Evolutionary conservation across 2,329 filamentous ascomycete genomes (phyloP), one percentile per base, ranked within the genome.

Genomic region (Aspergillus sp.): DNA sequence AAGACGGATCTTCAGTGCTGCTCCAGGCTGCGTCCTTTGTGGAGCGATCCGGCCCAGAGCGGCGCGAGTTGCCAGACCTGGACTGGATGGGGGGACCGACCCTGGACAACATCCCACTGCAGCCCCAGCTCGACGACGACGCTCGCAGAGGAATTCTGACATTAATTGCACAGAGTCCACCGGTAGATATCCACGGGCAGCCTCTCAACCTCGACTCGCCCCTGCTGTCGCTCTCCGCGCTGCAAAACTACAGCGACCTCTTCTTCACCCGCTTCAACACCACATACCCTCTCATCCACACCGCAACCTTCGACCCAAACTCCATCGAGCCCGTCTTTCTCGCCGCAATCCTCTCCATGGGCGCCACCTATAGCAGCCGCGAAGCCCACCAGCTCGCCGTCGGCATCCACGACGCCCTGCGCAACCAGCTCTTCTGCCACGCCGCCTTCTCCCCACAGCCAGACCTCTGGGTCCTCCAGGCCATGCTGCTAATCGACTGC

Each of bases 221-320:
- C 0, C 69, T 86, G 0, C 70, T 87, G 2, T 81, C 80, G 0
- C 70, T 82, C 0, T 63, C 69, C 2, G 79, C 80, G 0, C 70
- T 87, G 8, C 83, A 86, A 62, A 76, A 73, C 3, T 87, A 85
- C 65, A 78, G 79, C 40, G 82, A 86, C 58, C 71, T 87, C 1
- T 88, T 83, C 71, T 87, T 87, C 68, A 80, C 77, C 0, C 78
- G 80, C 2, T 87, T 87, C 71, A 87, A 88, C 66, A 78, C 79
- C 0, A 76, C 80, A 1, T 87, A 87, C 61, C 85, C 85, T 0
- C 72, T 87, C 1, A 78, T 87, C 8, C 84, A 87, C 58, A 75
- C 81, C 60, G 73, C 83, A 1, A 86, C 84, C 0, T 87, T 87
- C 64, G 75, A 83, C 44, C 77, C 82, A 1, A 75, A 72, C 7